Conservation (phyloP, 345 rosid species). For the Viola odorata region DNA sequence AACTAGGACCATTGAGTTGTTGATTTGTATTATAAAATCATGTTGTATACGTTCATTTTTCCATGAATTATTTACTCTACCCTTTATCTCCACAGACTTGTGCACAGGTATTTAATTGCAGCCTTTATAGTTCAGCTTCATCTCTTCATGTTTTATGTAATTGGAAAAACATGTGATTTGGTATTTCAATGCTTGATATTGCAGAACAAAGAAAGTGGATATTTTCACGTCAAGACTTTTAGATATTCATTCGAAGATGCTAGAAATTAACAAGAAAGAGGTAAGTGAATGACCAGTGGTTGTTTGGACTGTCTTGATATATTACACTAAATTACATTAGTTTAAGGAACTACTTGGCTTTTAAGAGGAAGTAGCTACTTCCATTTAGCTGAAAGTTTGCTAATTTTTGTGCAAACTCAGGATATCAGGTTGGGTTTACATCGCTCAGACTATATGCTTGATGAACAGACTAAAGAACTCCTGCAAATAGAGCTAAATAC, state of each 20-base stretch:
- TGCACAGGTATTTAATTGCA: background rate
- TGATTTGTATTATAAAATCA: no score
- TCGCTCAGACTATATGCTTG: constrained; percentile 99
- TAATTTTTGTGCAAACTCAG: constrained; percentile 33
- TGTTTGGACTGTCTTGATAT: background rate
- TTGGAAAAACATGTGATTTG: background rate
- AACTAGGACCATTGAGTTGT: no score
- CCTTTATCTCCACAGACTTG: no score
- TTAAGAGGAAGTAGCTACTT: constrained; percentile 2
- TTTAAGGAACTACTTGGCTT: no score
- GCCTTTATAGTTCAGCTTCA: background rate
- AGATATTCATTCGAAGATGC: constrained; percentile 88
- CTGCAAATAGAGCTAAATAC: constrained; percentile 96
- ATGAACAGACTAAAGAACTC: constrained; percentile 78
- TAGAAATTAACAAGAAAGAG: constrained; percentile 80
- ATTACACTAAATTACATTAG: no score
- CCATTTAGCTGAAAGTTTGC: constrained; percentile 4
- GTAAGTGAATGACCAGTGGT: constrained; percentile 22
- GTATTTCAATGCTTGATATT: constrained; percentile 6
- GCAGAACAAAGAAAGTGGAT: constrained; percentile 86
- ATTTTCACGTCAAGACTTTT: constrained; percentile 84
- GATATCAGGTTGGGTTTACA: constrained; percentile 91
- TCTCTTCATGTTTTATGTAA: background rate
- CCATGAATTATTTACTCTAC: no score
- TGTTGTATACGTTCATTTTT: no score